Percentiles rank a stretch among this genome's conserved stretches.
phyloP scores from a whole-genome alignment of 805 yeast species.

The Wickerhamomyces queroliae region DNA sequence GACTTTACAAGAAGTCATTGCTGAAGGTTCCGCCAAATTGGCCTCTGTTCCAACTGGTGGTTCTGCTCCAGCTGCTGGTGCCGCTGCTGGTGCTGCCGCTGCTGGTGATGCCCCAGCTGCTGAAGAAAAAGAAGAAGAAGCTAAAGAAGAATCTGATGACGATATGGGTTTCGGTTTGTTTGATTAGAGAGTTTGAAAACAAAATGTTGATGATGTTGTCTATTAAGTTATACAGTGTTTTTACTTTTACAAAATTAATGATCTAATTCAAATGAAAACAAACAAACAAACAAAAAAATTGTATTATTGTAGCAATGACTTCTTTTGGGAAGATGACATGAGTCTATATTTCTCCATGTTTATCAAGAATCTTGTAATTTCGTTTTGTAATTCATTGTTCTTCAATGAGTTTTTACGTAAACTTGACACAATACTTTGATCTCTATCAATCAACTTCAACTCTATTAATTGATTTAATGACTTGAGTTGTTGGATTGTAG shows the following conservation, averaged over 20 bases:
- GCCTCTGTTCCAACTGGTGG: conserved; percentile 82
- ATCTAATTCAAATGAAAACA: too few relatives aligned
- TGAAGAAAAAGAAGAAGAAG: conserved; percentile 47
- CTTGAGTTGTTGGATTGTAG: conserved; percentile 4
- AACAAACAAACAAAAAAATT: background rate
- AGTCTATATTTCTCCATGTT: conserved; percentile 15
- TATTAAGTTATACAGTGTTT: background rate
- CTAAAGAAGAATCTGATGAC: conserved; percentile 45
- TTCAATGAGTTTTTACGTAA: conserved; percentile 14
- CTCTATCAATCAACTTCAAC: conserved; percentile 15
- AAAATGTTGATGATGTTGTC: background rate
- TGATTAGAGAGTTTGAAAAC: conserved; percentile 35
- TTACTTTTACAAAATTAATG: background rate
- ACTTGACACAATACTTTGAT: background rate
- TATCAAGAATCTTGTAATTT: conserved; percentile 12
- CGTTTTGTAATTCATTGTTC: conserved; percentile 10
- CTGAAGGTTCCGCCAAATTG: conserved; percentile 76
- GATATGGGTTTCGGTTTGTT: conserved; percentile 81
- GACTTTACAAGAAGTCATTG: conserved; percentile 63
- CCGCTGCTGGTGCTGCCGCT: conserved; percentile 49
- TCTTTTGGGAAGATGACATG: conserved; percentile 10
- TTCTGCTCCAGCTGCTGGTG: conserved; percentile 60
- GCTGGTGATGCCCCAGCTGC: conserved; percentile 51
- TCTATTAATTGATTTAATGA: conserved; percentile 6
- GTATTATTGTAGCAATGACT: conserved; percentile 3